Conservation (phyloP, 2,329 filamentous ascomycete genomes). For the Phyllosticta ampelicida region DNA sequence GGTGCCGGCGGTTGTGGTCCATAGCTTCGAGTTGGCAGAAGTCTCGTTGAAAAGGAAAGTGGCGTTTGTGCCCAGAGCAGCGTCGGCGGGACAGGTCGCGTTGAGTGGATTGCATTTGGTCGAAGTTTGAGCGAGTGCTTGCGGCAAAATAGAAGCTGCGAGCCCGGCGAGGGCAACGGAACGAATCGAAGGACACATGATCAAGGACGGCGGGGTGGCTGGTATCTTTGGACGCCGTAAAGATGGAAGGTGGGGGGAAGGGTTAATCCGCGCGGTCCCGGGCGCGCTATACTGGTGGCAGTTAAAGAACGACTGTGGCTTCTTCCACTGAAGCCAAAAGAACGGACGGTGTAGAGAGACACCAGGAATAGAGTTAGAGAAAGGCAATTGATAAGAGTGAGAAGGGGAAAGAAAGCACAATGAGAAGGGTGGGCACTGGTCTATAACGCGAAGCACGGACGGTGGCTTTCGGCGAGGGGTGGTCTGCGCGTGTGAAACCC, state of each 20-base stretch:
- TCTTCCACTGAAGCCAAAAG: background rate
- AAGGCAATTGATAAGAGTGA: background rate
- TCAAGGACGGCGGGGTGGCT: slow-evolving; percentile 5
- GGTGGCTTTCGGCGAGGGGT: background rate
- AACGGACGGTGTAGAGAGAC: background rate
- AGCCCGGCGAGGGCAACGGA: slow-evolving; percentile 25
- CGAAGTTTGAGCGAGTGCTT: slow-evolving; percentile 58
- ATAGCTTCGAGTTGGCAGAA: slow-evolving; percentile 36
- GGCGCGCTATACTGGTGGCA: background rate
- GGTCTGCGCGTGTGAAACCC: background rate
- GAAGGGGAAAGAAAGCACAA: background rate
- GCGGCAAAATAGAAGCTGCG: slow-evolving; percentile 28
- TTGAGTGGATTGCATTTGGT: slow-evolving; percentile 71
- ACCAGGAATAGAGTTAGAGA: background rate
- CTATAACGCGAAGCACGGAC: background rate
- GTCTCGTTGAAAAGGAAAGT: slow-evolving; percentile 43
- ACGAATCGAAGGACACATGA: slow-evolving; percentile 5
- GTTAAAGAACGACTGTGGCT: background rate
- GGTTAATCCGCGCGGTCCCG: background rate
- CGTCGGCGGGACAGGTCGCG: slow-evolving; percentile 56
- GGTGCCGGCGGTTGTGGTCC: slow-evolving; percentile 57
- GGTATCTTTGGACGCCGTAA: background rate
- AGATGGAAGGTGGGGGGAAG: background rate
- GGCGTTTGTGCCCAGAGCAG: slow-evolving; percentile 54
- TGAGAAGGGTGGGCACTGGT: background rate